phyloP scores from a whole-genome alignment of 495 filamentous ascomycete genomes.

The Xylaria palmicola region DNA sequence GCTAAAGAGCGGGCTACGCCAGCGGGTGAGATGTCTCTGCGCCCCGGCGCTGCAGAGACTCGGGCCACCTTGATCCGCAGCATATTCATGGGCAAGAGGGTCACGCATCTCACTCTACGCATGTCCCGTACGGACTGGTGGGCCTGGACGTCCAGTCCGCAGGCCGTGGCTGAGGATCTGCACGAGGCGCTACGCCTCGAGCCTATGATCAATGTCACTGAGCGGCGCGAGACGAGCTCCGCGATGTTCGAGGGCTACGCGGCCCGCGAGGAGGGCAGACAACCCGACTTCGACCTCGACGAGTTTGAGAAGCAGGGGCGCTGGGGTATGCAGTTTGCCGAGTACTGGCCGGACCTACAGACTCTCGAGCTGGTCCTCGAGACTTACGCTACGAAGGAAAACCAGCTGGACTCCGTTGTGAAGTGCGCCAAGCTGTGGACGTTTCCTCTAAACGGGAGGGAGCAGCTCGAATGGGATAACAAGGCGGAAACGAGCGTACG shows the following conservation, averaged over 20 bases:
- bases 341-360: slow-evolving; percentile 28
- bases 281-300: slow-evolving; percentile 28
- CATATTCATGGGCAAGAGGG: slow-evolving; percentile 23
- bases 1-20: background rate
- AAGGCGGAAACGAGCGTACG: slow-evolving; percentile 10
- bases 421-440: slow-evolving; percentile 31
- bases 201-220: slow-evolving; percentile 31
- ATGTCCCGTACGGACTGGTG: slow-evolving; percentile 33
- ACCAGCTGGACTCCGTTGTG: slow-evolving; percentile 26
- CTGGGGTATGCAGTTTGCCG: slow-evolving; percentile 25
- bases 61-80: slow-evolving; percentile 12
- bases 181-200: slow-evolving; percentile 25
- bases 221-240: slow-evolving; percentile 3
- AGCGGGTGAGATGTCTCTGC: background rate
- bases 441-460: slow-evolving; percentile 23
- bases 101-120: slow-evolving; percentile 27
- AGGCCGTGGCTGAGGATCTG: background rate
- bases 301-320: slow-evolving; percentile 26
- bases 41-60: background rate
- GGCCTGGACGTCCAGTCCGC: slow-evolving; percentile 19
- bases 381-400: slow-evolving; percentile 22
- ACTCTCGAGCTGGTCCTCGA: slow-evolving; percentile 28
- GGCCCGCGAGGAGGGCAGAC: slow-evolving; percentile 21
- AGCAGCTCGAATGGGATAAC: slow-evolving; percentile 23
- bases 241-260: slow-evolving; percentile 27